Base-by-base conservation (phyloP, 345 rosid species). In the Dovyalis caffra region DNA sequence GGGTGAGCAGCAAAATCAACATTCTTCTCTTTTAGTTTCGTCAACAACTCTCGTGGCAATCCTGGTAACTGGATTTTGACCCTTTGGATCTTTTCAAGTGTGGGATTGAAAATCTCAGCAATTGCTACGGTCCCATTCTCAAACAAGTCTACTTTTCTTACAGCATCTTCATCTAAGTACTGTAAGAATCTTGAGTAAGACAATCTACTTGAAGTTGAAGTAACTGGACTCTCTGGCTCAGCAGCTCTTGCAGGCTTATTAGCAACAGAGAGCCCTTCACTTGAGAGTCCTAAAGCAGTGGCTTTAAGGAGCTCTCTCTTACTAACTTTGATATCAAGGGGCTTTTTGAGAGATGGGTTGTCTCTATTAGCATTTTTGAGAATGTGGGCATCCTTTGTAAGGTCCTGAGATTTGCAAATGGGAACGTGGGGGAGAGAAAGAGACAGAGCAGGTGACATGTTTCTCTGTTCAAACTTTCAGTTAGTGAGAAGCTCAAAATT, bases 1-100 rank as follows among this genome's bases (percentile, higher is more conserved):
- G 91, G 92, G 80, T 86, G 87, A 74, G 85, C 94, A 20, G 92
- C 87, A 32, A 92, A 89, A 68, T 90, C 95, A 3, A 90, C 90
- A 35, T 83, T 77, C 75, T 87, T 90, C 75, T 84, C 93, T 77
- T 88, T 79, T 86, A 90, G 80, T 78, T 89, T 89, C 83, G 86
- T 82, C 72, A 89, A 20, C 77, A 92, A 78, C 76, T 89, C 85
- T 51, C 62, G 80, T 0, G 90, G 92, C 81, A 87, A 77, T 61
- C 95, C 95, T 3, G 89, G 93, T 64, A 92, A 81, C 81, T 84
- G 90, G 29, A 92, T 72, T 74, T 72, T 89, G n/a, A 90, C 93
- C 72, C 92, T 85, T 81, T 90, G 93, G 66, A 84, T 77, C 85
- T 79, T 87, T 0, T 80, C 82, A 21, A 88, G 81, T 5, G 86